These are phyloP conservation scores for Plasmodium falciparum DNA, from an alignment of 169 alveolate species.

Conservation along the genomic window DNA sequence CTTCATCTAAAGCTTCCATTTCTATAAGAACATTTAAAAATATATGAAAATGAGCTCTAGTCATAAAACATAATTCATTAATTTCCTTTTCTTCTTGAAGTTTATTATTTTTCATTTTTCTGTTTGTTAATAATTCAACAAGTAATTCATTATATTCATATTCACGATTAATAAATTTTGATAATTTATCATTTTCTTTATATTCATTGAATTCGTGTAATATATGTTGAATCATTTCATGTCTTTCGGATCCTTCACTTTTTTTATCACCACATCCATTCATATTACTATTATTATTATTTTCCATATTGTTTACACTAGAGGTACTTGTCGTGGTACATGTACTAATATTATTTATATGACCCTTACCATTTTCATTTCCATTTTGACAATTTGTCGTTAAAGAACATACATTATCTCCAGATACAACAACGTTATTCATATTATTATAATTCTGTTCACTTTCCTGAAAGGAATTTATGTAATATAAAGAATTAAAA, in stretches of 20 bases:
- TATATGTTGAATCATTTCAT: slow-evolving; percentile 5
- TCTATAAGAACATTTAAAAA: slow-evolving; percentile 79
- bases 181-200: slow-evolving; percentile 28
- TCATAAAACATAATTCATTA: slow-evolving; percentile 59
- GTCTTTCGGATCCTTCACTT: background rate
- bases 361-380: background rate
- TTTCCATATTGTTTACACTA: background rate
- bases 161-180: slow-evolving; percentile 51
- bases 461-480: slow-evolving; percentile 40
- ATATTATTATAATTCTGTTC: background rate
- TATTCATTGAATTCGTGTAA: slow-evolving; percentile 28
- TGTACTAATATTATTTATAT: background rate
- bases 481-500: slow-evolving; percentile 61
- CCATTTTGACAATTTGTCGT: background rate
- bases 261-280: background rate
- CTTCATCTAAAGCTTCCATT: slow-evolving; percentile 82
- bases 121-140: slow-evolving; percentile 26
- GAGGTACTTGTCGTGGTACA: slow-evolving; percentile 2
- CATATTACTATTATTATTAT: background rate
- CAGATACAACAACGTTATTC: background rate
- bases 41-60: slow-evolving; percentile 62
- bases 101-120: slow-evolving; percentile 7
- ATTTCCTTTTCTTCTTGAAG: slow-evolving; percentile 10
- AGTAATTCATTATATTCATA: slow-evolving; percentile 69
- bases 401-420: background rate